Percentiles rank a stretch among this genome's conserved stretches.
Evolutionary conservation across 306 rosid species (phyloP).

Genomic region (Rosa persica): DNA sequence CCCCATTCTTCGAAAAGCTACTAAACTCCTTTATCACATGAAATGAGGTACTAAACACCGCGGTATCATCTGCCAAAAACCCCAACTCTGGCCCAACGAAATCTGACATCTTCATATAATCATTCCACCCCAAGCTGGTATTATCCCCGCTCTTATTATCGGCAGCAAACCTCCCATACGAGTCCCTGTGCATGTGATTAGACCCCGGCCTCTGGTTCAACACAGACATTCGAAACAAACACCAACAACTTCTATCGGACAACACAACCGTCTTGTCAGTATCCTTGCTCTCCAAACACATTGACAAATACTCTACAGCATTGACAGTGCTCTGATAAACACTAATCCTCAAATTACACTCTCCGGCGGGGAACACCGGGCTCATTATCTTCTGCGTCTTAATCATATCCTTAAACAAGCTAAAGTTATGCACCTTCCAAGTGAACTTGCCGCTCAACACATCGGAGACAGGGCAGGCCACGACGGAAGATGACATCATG

Average conservation of each 20-base stretch:
- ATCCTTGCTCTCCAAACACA: constrained; percentile 99
- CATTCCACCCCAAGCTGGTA: constrained; percentile 99
- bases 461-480: constrained; percentile 64
- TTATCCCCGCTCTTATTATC: constrained; percentile 98
- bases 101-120: constrained; percentile 95
- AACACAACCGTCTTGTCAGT: constrained; percentile 75
- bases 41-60: constrained; percentile 87
- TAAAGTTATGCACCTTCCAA: constrained; percentile 96
- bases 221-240: constrained; percentile 94
- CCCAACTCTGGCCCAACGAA: constrained; percentile 81
- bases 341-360: constrained; percentile 98
- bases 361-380: constrained; percentile 96
- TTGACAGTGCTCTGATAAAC: constrained; percentile 96
- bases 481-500: constrained; percentile 51
- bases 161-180: constrained; percentile 92
- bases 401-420: constrained; percentile 89
- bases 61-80: constrained; percentile 79
- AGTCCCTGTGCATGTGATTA: constrained; percentile 97
- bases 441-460: constrained; percentile 95
- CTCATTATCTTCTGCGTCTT: constrained; percentile 99
- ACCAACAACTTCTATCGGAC: constrained; percentile 99
- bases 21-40: constrained; percentile 94
- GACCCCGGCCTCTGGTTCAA: constrained; percentile 89
- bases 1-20: constrained; percentile 90
- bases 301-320: constrained; percentile 84